Percentiles rank a stretch among this genome's conserved stretches.
Evolutionary conservation across 2,329 filamentous ascomycete species (phyloP).

Genomic region (Phyllosticta ampelicida): DNA sequence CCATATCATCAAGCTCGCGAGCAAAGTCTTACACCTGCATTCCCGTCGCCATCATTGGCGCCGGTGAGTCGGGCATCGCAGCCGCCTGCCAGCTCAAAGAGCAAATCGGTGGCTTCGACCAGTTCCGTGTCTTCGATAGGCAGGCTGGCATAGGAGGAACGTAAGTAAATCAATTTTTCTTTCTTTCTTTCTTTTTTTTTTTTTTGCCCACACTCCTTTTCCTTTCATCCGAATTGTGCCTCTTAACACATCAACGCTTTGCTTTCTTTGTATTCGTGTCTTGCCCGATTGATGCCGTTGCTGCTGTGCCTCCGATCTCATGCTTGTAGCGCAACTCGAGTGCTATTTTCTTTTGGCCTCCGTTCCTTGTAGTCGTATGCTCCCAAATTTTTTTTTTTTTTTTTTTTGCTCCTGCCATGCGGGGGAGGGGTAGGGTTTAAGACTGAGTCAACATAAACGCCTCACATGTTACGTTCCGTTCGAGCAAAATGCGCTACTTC

Average conservation of each 20-base stretch:
- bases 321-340: neutral
- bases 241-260: neutral
- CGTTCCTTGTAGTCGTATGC: neutral
- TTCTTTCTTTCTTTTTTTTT: neutral
- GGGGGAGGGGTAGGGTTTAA: neutral
- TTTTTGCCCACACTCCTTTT: no score
- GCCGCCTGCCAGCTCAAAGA: slow-evolving; percentile 49
- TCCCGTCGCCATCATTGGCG: slow-evolving; percentile 48
- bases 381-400: neutral
- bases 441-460: neutral
- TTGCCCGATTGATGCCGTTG: neutral
- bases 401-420: neutral
- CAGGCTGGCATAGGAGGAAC: slow-evolving; percentile 50
- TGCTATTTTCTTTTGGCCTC: neutral
- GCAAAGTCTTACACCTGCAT: slow-evolving; percentile 19
- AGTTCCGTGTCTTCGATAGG: slow-evolving; percentile 51
- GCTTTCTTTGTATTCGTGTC: neutral
- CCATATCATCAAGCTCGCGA: neutral
- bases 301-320: neutral
- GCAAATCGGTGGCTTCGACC: slow-evolving; percentile 45
- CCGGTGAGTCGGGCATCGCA: slow-evolving; percentile 52
- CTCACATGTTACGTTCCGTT: neutral
- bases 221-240: no score
- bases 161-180: neutral
- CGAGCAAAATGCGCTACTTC: neutral